Evolutionary conservation across 2,329 filamentous ascomycete genomes (phyloP), one percentile per base, ranked within the genome.

Genomic region (Ascochyta clinopodiicola): DNA sequence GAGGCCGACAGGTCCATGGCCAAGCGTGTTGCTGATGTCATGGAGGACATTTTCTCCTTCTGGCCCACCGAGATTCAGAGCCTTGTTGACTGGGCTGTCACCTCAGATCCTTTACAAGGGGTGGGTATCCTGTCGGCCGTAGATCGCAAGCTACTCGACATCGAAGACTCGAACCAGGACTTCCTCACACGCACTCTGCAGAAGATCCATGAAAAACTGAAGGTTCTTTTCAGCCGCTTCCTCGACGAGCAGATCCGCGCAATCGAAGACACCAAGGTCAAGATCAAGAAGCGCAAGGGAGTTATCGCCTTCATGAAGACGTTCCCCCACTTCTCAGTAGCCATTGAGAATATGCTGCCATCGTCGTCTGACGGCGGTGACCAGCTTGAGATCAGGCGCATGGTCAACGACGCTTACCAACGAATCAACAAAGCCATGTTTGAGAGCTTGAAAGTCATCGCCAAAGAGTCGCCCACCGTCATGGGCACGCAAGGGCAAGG

Each of bases 241-340:
- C 87, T 98, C 8, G 94, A 98, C 63, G 92, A 96, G 61, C 95
- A 99, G 74, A 90, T 98, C 56, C 90, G 91, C 24, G 93, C 92
- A 5, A 96, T 98, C 61, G 95, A 98, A 77, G 95, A 98, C 59
- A 98, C 93, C 35, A 98, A 98, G 77, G 94, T 99, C 75, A 97
- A 97, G 81, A 92, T 97, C 77, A 97, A 96, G 81, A 98, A 98
- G 81, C 89, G 95, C 64, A 97, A 96, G 79, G 94, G 95, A 10
- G 91, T 99, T 52, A 97, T 98, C 67, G 88, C 88, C 15, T 98
- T 98, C 75, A 94, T 98, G 80, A 90, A 91, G 61, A 89, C 94
- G 36, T 98, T 98, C 80, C 95, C 94, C 0, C 81, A 88, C 56
- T 97, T 97, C 77, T 88, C 88, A n/a, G 78, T 85, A 1, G 87